A percentile compares a stretch with the other conserved stretches of the same genome.
phyloP scores from a whole-genome alignment of 1,284 basidiomycete species.

The Leucoagaricus sp. region DNA sequence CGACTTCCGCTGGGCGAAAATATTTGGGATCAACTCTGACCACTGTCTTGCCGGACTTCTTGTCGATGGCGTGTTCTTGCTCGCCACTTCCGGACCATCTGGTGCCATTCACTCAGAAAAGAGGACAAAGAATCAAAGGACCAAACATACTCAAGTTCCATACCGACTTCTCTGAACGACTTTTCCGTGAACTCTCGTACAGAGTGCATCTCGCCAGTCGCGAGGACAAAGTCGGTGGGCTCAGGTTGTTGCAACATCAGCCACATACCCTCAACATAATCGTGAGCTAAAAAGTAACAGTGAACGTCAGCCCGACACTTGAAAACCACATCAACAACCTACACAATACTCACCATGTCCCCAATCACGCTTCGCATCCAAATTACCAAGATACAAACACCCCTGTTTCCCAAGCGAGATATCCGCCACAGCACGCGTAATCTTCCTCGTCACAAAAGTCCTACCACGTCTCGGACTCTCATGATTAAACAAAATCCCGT shows the following conservation, averaged over 20 bases:
- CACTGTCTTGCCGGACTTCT: conserved; percentile 64
- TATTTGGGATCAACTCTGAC: conserved; percentile 82
- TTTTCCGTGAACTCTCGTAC: conserved; percentile 90
- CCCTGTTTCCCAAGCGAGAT: conserved; percentile 84
- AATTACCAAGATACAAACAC: conserved; percentile 87
- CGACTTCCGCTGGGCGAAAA: conserved; percentile 92
- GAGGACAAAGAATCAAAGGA: conserved; percentile 7
- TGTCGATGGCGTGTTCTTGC: conserved; percentile 75
- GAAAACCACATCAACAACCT: too few relatives aligned
- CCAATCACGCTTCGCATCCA: conserved; percentile 93
- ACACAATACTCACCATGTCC: conserved; percentile 70
- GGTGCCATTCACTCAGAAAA: conserved; percentile 8
- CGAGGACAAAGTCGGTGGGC: conserved; percentile 88
- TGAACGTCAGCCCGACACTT: background rate
- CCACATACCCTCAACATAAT: conserved; percentile 96
- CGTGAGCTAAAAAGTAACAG: conserved; percentile 55
- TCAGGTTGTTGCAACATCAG: conserved; percentile 83
- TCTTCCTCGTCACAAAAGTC: conserved; percentile 94
- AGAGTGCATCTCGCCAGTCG: conserved; percentile 89
- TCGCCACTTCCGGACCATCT: conserved; percentile 78
- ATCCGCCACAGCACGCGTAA: conserved; percentile 86
- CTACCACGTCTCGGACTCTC: conserved; percentile 89
- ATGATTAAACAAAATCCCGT: conserved; percentile 92
- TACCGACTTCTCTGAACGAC: conserved; percentile 70
- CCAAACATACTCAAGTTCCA: conserved; percentile 58